Percentiles rank a stretch among this genome's conserved stretches.
These are phyloP conservation scores for Elongisporangium anandrum DNA, from an alignment of 352 stramenopile species.

Conservation along the genomic window DNA sequence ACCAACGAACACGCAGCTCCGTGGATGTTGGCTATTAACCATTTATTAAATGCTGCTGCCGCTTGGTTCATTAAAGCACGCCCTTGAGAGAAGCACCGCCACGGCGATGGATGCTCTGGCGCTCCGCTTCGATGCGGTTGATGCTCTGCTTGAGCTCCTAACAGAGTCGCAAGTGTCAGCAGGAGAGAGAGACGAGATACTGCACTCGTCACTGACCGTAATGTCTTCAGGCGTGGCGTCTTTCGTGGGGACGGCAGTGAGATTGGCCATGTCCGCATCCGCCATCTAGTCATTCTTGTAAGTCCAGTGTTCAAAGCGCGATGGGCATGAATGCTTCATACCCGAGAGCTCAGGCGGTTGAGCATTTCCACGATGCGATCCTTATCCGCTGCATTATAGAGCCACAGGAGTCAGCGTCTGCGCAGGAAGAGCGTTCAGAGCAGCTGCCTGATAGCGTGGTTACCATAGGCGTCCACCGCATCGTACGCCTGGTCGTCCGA, in stretches of 20 bases:
- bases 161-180: not conserved
- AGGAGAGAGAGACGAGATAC: not conserved
- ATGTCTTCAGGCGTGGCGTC: constrained; percentile 79
- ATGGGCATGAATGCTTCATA: constrained; percentile 14
- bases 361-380: constrained; percentile 87
- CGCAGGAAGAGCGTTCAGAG: not conserved
- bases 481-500: constrained; percentile 56
- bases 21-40: too few species aligned
- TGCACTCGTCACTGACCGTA: constrained; percentile 19
- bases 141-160: constrained; percentile 75
- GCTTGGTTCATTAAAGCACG: constrained; percentile 37
- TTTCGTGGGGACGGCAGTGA: constrained; percentile 72
- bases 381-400: constrained; percentile 60
- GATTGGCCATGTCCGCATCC: constrained; percentile 84
- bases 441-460: constrained; percentile 1
- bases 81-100: constrained; percentile 77
- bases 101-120: constrained; percentile 76
- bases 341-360: constrained; percentile 79
- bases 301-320: not conserved
- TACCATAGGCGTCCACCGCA: constrained; percentile 73
- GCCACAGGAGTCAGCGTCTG: constrained; percentile 1
- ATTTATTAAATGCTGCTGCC: too few species aligned
- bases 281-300: constrained; percentile 46
- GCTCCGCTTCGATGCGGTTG: constrained; percentile 69
- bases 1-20: too few species aligned